A percentile compares a stretch with the other conserved stretches of the same genome.
Evolutionary conservation across 2,329 filamentous ascomycete genomes (phyloP).

Genomic region (Fonsecaea pedrosoi): DNA sequence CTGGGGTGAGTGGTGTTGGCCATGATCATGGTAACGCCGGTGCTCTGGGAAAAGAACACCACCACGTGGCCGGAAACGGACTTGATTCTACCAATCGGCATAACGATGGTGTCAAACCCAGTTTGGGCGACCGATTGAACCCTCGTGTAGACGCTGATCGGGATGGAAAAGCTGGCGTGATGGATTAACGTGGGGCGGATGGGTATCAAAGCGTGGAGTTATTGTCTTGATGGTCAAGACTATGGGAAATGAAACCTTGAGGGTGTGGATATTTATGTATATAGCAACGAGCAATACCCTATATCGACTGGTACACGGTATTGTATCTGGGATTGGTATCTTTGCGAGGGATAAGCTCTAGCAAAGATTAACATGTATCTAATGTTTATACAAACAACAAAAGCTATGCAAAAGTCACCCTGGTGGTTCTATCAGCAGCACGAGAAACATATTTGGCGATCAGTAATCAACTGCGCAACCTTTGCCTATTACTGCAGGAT

Average conservation of each 20-base stretch:
- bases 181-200: not conserved
- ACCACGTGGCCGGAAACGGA: not conserved
- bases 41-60: not conserved
- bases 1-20: constrained; percentile 28
- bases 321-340: not conserved
- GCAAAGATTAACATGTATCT: not conserved
- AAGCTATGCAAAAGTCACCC: no score
- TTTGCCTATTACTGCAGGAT: not conserved
- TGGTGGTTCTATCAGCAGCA: no score
- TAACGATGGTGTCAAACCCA: constrained; percentile 49
- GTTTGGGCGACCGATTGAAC: constrained; percentile 62
- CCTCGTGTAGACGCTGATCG: constrained; percentile 60
- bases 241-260: not conserved
- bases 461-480: no score
- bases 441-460: no score
- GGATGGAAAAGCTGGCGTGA: constrained; percentile 62
- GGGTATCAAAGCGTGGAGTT: not conserved
- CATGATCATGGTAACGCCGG: constrained; percentile 11
- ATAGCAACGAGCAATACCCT: constrained; percentile 1
- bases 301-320: not conserved
- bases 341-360: not conserved
- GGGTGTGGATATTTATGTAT: not conserved
- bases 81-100: not conserved
- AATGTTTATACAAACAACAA: no score
- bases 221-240: not conserved